phyloP scores from a whole-genome alignment of 768 basidiomycete species.

The Gloeopeniophorella convolvens region DNA sequence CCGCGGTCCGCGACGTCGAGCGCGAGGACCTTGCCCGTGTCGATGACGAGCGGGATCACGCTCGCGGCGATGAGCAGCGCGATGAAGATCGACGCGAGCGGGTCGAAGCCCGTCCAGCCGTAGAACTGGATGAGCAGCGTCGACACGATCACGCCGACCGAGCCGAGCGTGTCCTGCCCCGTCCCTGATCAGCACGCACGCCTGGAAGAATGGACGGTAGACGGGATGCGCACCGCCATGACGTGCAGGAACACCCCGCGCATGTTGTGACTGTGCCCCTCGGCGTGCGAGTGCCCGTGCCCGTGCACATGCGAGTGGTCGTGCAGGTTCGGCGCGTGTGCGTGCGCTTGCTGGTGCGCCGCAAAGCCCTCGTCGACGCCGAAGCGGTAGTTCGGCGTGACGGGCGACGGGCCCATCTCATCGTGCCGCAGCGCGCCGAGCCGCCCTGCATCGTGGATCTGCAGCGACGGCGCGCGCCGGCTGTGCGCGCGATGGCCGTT shows the following conservation, averaged over 20 bases:
- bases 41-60: conserved; percentile 91
- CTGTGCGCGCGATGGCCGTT: not conserved
- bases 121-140: conserved; percentile 93
- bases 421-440: conserved; percentile 2
- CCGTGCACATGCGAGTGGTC: conserved; percentile 44
- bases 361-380: conserved; percentile 47
- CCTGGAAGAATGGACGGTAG: not conserved
- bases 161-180: conserved; percentile 94
- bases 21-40: conserved; percentile 82
- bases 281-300: conserved; percentile 44
- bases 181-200: conserved; percentile 12
- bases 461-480: conserved; percentile 18
- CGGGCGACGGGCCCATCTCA: conserved; percentile 38
- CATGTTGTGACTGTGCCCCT: conserved; percentile 98
- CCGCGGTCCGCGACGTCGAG: conserved; percentile 74
- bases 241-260: conserved; percentile 97
- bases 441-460: conserved; percentile 6
- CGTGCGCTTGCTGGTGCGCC: conserved; percentile 33
- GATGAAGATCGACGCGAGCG: conserved; percentile 95
- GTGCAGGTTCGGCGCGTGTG: conserved; percentile 40
- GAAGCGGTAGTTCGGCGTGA: conserved; percentile 60
- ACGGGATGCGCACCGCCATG: conserved; percentile 62
- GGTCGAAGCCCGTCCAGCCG: conserved; percentile 99
- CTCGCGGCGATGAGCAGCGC: conserved; percentile 92
- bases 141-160: conserved; percentile 96